These are phyloP conservation scores for Auricularia sp. DNA, from an alignment of 768 basidiomycete species.

Conservation along the genomic window DNA sequence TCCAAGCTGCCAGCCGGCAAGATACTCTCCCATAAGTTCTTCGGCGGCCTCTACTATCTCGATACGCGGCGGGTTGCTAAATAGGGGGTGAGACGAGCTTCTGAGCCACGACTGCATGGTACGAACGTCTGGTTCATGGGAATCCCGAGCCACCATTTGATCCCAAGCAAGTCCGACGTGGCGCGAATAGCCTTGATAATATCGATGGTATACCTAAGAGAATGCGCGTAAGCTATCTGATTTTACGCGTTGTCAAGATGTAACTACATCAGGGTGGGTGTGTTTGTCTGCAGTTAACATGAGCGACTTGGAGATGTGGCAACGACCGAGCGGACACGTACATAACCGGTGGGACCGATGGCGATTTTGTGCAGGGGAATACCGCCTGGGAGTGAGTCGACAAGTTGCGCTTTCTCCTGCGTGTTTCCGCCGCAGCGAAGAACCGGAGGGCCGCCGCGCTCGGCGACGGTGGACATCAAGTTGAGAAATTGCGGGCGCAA, in stretches of 20 bases:
- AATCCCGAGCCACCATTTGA: slow-evolving; percentile 13
- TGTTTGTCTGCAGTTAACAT: slow-evolving; percentile 44
- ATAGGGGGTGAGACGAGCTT: slow-evolving; percentile 11
- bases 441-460: slow-evolving; percentile 30
- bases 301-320: slow-evolving; percentile 18
- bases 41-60: slow-evolving; percentile 17
- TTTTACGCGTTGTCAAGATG: no score
- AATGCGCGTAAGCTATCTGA: not conserved
- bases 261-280: slow-evolving; percentile 47
- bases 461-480: slow-evolving; percentile 32
- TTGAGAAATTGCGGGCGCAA: slow-evolving; percentile 38
- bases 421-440: slow-evolving; percentile 43
- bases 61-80: slow-evolving; percentile 28
- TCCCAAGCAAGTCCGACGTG: slow-evolving; percentile 21
- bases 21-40: slow-evolving; percentile 9
- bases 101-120: not conserved
- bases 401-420: slow-evolving; percentile 32
- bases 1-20: not conserved
- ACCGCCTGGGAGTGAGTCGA: slow-evolving; percentile 20
- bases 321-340: not conserved
- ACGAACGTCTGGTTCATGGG: slow-evolving; percentile 20
- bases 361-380: slow-evolving; percentile 22
- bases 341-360: not conserved
- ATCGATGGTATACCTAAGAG: slow-evolving; percentile 19
- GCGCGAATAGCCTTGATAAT: slow-evolving; percentile 21